These are phyloP conservation scores for Stephanodiscus triporus DNA, from an alignment of 108 stramenopile genomes.

Conservation along the genomic window DNA sequence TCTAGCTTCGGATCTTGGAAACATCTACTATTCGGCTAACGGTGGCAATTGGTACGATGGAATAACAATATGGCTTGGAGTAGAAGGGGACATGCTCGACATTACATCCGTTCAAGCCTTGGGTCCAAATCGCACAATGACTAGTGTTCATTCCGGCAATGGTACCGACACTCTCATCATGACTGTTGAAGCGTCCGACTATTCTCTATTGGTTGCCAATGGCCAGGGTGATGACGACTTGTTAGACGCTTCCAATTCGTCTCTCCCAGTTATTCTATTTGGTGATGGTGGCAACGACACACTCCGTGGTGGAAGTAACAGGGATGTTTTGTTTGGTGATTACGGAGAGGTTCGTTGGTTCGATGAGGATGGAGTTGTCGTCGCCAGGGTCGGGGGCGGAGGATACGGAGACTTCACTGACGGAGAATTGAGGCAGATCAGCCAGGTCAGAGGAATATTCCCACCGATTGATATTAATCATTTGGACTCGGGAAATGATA, in stretches of 20 bases:
- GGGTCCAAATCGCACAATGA: constrained; percentile 31
- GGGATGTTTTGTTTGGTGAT: constrained; percentile 46
- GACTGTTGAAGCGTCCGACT: constrained; percentile 10
- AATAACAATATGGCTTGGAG: constrained; percentile 44
- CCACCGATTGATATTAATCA: constrained; percentile 13
- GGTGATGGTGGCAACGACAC: constrained; percentile 48
- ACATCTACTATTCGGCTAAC: constrained; percentile 35
- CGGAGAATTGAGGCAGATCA: constrained; percentile 25
- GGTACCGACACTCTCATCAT: constrained; percentile 39
- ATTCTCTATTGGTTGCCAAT: constrained; percentile 43
- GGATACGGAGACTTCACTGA: constrained; percentile 53
- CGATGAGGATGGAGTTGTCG: constrained; percentile 16
- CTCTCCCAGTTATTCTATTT: constrained; percentile 45
- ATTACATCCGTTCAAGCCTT: constrained; percentile 34
- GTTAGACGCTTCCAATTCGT: constrained; percentile 32
- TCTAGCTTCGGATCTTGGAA: constrained; percentile 25
- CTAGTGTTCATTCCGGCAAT: constrained; percentile 38
- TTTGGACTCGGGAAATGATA: constrained; percentile 34
- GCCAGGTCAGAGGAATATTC: constrained; percentile 8
- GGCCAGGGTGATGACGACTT: constrained; percentile 38
- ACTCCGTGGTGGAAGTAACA: constrained; percentile 24
- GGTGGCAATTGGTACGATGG: constrained; percentile 44
- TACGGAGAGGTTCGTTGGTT: constrained; percentile 45
- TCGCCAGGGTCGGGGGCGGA: constrained; percentile 42
- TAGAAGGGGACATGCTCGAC: constrained; percentile 22